Conservation (phyloP, 805 yeast genomes). For the Candida oleophila region DNA sequence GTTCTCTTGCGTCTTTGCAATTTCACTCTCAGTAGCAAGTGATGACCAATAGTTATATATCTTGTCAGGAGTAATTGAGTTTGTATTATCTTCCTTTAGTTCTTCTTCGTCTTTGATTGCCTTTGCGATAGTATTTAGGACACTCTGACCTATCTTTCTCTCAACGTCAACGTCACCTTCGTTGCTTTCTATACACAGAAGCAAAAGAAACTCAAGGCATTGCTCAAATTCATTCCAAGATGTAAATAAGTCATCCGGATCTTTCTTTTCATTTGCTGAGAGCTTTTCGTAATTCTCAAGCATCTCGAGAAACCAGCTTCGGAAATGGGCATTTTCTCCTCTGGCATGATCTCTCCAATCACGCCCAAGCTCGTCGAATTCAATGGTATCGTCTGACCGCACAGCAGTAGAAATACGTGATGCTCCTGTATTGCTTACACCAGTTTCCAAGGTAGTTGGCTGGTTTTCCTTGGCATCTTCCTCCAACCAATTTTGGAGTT, state of each 20-base stretch:
- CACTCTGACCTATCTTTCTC: conserved; percentile 23
- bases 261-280: conserved; percentile 10
- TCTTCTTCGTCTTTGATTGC: conserved; percentile 42
- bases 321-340: conserved; percentile 45
- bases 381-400: conserved; percentile 28
- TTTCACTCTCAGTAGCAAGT: conserved; percentile 24
- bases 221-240: conserved; percentile 22
- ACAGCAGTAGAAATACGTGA: conserved; percentile 14
- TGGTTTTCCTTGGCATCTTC: conserved; percentile 3
- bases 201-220: conserved; percentile 23
- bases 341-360: conserved; percentile 77
- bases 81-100: not conserved
- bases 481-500: not conserved
- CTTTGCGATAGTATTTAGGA: conserved; percentile 52
- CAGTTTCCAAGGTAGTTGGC: not conserved
- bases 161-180: conserved; percentile 17
- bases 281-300: conserved; percentile 16
- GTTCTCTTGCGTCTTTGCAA: conserved; percentile 22
- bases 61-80: conserved; percentile 45
- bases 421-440: not conserved
- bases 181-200: conserved; percentile 25
- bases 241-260: conserved; percentile 28
- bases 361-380: conserved; percentile 57
- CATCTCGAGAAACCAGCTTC: conserved; percentile 17
- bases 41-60: conserved; percentile 48